Evolutionary conservation across 768 basidiomycete species (phyloP).

Genomic region (Lentinula aciculospora): DNA sequence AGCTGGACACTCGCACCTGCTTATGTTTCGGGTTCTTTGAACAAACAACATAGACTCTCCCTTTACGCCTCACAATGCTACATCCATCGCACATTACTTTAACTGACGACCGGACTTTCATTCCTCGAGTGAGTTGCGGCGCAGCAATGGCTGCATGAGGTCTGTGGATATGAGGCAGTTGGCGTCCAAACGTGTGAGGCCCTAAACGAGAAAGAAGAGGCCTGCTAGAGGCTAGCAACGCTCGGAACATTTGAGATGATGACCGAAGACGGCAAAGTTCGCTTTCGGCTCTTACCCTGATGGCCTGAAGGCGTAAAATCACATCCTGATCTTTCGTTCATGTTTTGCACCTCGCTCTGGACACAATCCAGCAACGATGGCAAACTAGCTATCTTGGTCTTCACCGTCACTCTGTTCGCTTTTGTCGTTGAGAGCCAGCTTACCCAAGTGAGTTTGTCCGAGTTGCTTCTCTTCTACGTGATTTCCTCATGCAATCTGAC

Average conservation of each 20-base stretch:
- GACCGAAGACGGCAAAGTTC: conserved; percentile 4
- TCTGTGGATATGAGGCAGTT: conserved; percentile 24
- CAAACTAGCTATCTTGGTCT: conserved; percentile 42
- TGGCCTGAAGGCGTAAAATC: background rate
- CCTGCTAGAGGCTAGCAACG: conserved; percentile 56
- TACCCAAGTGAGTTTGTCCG: conserved; percentile 50
- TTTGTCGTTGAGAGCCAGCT: conserved; percentile 77
- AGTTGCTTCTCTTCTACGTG: background rate
- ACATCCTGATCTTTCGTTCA: background rate
- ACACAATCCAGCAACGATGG: background rate
- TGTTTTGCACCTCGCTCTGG: background rate
- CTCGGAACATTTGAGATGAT: conserved; percentile 46
- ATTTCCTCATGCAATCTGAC: conserved; percentile 4
- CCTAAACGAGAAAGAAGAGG: conserved; percentile 53
- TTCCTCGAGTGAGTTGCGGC: conserved; percentile 57
- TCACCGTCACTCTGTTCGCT: conserved; percentile 54
- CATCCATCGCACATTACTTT: conserved; percentile 96
- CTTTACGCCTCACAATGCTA: conserved; percentile 81
- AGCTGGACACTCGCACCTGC: conserved; percentile 53
- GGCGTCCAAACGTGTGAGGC: conserved; percentile 26
- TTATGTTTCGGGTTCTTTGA: conserved; percentile 96
- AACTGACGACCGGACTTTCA: conserved; percentile 96
- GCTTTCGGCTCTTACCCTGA: background rate
- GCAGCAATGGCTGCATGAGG: conserved; percentile 18
- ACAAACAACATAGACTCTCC: conserved; percentile 89